A percentile compares a stretch with the other conserved stretches of the same genome.
Evolutionary conservation across 768 basidiomycete species (phyloP).

Genomic region (Termitomyces heimii): DNA sequence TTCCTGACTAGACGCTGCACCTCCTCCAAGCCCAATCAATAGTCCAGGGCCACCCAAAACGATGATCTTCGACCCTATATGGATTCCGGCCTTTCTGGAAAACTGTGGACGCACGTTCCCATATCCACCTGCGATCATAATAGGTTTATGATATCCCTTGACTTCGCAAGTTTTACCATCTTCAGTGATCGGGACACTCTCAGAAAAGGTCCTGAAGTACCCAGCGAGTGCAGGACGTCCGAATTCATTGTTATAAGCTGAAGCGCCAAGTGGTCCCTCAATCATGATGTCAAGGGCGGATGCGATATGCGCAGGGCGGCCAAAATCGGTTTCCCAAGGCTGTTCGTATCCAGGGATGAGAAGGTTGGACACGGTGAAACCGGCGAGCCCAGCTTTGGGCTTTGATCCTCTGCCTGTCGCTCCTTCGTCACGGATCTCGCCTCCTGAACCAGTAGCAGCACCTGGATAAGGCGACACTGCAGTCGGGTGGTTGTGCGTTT

Average conservation of each 20-base stretch:
- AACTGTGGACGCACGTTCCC: constrained; percentile 88
- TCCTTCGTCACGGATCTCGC: constrained; percentile 97
- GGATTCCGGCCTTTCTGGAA: constrained; percentile 72
- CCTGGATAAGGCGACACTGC: constrained; percentile 98
- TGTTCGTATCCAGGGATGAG: constrained; percentile 87
- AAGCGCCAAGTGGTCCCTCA: constrained; percentile 90
- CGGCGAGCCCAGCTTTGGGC: constrained; percentile 91
- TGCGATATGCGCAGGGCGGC: constrained; percentile 85
- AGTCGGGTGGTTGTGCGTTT: constrained; percentile 99
- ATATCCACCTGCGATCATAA: constrained; percentile 98
- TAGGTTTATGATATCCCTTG: constrained; percentile 98
- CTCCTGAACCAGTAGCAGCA: constrained; percentile 97
- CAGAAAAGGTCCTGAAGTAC: constrained; percentile 93
- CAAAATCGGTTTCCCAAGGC: constrained; percentile 96
- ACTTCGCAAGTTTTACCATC: constrained; percentile 52
- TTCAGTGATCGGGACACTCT: constrained; percentile 54
- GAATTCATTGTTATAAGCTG: constrained; percentile 98
- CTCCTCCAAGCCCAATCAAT: constrained; percentile 94
- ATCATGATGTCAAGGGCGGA: constrained; percentile 96
- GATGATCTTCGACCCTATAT: constrained; percentile 79
- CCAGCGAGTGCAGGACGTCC: constrained; percentile 89
- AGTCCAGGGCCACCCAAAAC: constrained; percentile 95
- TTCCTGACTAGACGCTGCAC: constrained; percentile 91
- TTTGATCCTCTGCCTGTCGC: constrained; percentile 92
- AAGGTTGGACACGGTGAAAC: constrained; percentile 92